phyloP scores from a whole-genome alignment of 805 yeast species.

The Candida ulmi region DNA sequence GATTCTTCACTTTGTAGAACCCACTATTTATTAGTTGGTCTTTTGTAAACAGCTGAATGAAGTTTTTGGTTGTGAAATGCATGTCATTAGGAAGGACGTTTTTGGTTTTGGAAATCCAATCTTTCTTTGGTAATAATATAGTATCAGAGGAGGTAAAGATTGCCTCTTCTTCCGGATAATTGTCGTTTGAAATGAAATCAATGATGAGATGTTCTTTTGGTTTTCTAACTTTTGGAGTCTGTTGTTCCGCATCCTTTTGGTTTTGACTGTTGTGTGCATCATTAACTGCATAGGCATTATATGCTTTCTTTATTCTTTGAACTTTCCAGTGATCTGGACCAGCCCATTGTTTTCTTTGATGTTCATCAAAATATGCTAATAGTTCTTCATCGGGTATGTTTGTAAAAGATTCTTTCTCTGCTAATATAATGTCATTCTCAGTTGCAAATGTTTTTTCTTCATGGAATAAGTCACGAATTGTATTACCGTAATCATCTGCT shows the following conservation, averaged over 20 bases:
- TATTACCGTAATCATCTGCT: constrained; percentile 20
- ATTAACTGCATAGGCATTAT: constrained; percentile 16
- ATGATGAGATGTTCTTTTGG: constrained; percentile 33
- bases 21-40: constrained; percentile 44
- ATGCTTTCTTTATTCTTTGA: constrained; percentile 39
- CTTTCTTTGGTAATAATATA: constrained; percentile 35
- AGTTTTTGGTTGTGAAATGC: constrained; percentile 62
- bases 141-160: constrained; percentile 33
- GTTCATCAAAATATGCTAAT: constrained; percentile 76
- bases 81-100: constrained; percentile 68
- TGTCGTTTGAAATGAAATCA: constrained; percentile 34
- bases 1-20: constrained; percentile 19
- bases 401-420: constrained; percentile 12
- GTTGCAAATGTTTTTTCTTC: constrained; percentile 17
- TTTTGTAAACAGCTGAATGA: constrained; percentile 63
- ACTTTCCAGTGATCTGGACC: constrained; percentile 95
- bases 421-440: constrained; percentile 14
- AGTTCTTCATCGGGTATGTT: constrained; percentile 50
- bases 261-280: background rate
- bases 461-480: constrained; percentile 20
- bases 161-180: constrained; percentile 27
- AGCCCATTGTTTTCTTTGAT: constrained; percentile 70
- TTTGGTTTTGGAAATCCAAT: constrained; percentile 35
- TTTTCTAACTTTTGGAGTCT: constrained; percentile 20
- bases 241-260: constrained; percentile 15